These are phyloP conservation scores for Pythium utonaiense DNA, from an alignment of 352 stramenopile genomes.

Conservation along the genomic window DNA sequence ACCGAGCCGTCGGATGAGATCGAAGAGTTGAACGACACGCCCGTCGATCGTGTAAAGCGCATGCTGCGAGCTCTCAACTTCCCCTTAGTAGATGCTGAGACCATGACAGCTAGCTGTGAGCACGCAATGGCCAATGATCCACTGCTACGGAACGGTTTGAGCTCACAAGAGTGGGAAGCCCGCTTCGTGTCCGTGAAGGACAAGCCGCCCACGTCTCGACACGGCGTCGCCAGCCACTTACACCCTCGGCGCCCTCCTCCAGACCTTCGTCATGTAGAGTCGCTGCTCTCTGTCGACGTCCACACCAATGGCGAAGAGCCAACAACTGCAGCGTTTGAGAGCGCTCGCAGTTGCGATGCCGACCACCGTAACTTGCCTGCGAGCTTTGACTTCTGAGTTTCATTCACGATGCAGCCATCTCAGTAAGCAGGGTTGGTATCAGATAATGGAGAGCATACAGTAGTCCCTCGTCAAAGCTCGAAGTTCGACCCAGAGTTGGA, in stretches of 20 bases:
- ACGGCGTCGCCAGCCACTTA: neutral
- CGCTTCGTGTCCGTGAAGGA: constrained; percentile 8
- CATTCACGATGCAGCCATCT: constrained; percentile 15
- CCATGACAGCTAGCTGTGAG: constrained; percentile 26
- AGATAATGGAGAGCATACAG: constrained; percentile 18
- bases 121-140: constrained; percentile 23
- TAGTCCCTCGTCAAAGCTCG: constrained; percentile 1
- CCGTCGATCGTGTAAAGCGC: constrained; percentile 19
- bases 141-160: constrained; percentile 42
- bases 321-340: constrained; percentile 3
- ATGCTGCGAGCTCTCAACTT: constrained; percentile 43
- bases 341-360: neutral
- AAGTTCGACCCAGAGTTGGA: neutral
- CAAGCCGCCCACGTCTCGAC: neutral
- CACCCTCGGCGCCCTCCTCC: neutral
- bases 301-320: constrained; percentile 1
- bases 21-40: constrained; percentile 1
- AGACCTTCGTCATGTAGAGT: constrained; percentile 1
- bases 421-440: constrained; percentile 7
- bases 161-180: constrained; percentile 34
- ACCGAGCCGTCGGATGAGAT: neutral
- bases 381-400: constrained; percentile 9
- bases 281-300: constrained; percentile 12
- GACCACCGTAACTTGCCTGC: neutral
- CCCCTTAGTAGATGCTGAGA: constrained; percentile 31